Evolutionary conservation across 768 basidiomycete genomes (phyloP), one percentile per base, ranked within the genome.

Genomic region (Lactifluus volemus): DNA sequence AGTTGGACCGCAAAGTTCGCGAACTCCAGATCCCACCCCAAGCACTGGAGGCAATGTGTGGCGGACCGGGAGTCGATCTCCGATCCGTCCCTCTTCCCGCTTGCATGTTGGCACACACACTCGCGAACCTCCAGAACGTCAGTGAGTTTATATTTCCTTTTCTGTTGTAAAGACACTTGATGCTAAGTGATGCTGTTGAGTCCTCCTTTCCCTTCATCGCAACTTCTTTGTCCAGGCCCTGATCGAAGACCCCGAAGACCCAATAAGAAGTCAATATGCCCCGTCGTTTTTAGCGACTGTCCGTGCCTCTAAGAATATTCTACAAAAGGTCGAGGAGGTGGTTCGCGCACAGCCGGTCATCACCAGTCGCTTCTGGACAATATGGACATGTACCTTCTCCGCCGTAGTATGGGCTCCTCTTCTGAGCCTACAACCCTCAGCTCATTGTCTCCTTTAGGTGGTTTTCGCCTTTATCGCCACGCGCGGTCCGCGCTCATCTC

Each of bases 391-490:
- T 50, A 74, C 79, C 1, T 84, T 84, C 67, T 75, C 78, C 12
- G 78, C 84, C 15, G 76, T 81, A 42, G 82, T 83, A 68, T 69
- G 78, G 65, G 7, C 21, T 47, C 21, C 77, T 11, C 79, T 84
- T 32, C 81, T 78, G 17, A 6, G 15, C 54, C 1, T 11, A 14
- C 14, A 14, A 4, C 21, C 8, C 39, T 51, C 55, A 25, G 77
- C 67, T 30, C 55, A 41, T 38, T 30, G 21, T n/a, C 12, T 15
- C 9, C 9, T 9, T 39, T 49, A 89, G 88, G 79, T 89, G 10
- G 84, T 91, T 15, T 86, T 91, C 67, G 90, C 88, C 4, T 85
- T 86, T 4, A 84, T 92, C 19, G 89, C 87, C 2, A 88, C 85
- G 3, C 81, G 86, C 32, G 83, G 85, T 3, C 89, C 89, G 5